A percentile compares a stretch with the other conserved stretches of the same genome.
Conservation (phyloP, 257 asterid genomes). For the Ajuga chamaepitys region DNA sequence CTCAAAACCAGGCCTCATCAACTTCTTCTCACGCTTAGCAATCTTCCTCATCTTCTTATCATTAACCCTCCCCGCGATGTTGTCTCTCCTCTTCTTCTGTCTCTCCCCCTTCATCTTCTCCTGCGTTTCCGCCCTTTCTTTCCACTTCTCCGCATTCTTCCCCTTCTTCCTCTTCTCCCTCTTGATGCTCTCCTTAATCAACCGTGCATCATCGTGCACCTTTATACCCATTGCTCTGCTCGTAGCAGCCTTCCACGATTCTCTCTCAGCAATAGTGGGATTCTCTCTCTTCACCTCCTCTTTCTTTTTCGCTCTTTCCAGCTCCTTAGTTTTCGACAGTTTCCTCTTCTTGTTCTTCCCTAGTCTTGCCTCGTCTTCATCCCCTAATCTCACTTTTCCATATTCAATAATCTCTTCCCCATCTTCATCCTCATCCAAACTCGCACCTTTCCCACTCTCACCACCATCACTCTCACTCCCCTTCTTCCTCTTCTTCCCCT, state of each 20-base stretch:
- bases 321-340: conserved; percentile 48
- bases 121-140: conserved; percentile 56
- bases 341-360: conserved; percentile 50
- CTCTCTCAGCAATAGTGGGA: conserved; percentile 51
- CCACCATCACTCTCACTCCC: conserved; percentile 25
- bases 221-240: conserved; percentile 77
- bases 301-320: conserved; percentile 52
- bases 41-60: conserved; percentile 75
- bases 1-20: conserved; percentile 94
- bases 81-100: conserved; percentile 73
- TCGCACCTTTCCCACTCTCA: conserved; percentile 23
- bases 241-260: conserved; percentile 75
- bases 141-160: conserved; percentile 77
- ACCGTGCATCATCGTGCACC: conserved; percentile 66
- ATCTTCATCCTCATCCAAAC: conserved; percentile 20
- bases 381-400: conserved; percentile 71
- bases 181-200: conserved; percentile 71
- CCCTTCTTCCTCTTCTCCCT: conserved; percentile 68
- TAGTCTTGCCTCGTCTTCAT: conserved; percentile 34
- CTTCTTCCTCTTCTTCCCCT: conserved; percentile 40
- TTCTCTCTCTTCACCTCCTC: conserved; percentile 63
- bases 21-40: conserved; percentile 89
- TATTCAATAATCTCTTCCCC: conserved; percentile 56
- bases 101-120: conserved; percentile 56
- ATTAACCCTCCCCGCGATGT: conserved; percentile 59